A percentile compares a stretch with the other conserved stretches of the same genome.
Conservation (phyloP, 495 filamentous ascomycete genomes). For the Filosporella fistucella region DNA sequence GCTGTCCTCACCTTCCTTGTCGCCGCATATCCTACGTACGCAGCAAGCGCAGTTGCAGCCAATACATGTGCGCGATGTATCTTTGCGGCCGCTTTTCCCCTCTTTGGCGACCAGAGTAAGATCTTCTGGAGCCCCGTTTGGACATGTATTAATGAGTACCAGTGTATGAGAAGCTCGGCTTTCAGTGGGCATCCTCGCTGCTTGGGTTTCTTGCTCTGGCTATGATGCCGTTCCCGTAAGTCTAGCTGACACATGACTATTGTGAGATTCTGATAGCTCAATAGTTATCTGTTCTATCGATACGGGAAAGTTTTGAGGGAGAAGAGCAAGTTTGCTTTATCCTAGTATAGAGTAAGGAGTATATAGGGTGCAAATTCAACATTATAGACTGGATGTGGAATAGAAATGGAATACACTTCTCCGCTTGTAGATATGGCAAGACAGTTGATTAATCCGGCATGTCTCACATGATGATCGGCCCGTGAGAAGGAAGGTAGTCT, state of each 20-base stretch:
- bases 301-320: constrained; percentile 11
- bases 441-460: too few relatives aligned
- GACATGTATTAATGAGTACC: too few relatives aligned
- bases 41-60: constrained; percentile 57
- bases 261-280: constrained; percentile 25
- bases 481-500: too few relatives aligned
- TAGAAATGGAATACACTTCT: too few relatives aligned
- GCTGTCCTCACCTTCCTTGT: constrained; percentile 95
- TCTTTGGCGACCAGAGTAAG: constrained; percentile 41
- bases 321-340: constrained; percentile 8
- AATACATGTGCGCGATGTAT: constrained; percentile 12
- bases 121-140: background rate
- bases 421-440: too few relatives aligned
- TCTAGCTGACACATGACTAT: constrained; percentile 17
- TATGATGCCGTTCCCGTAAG: constrained; percentile 36
- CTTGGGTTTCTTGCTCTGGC: constrained; percentile 39
- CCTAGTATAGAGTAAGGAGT: too few relatives aligned
- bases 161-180: constrained; percentile 40
- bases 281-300: constrained; percentile 13
- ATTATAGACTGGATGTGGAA: too few relatives aligned
- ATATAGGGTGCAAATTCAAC: too few relatives aligned
- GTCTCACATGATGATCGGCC: too few relatives aligned
- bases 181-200: constrained; percentile 43
- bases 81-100: constrained; percentile 33
- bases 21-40: constrained; percentile 81